Percentiles rank a stretch among this genome's conserved stretches.
Evolutionary conservation across 2,329 filamentous ascomycete genomes (phyloP).

Genomic region (Aspergillus niger): DNA sequence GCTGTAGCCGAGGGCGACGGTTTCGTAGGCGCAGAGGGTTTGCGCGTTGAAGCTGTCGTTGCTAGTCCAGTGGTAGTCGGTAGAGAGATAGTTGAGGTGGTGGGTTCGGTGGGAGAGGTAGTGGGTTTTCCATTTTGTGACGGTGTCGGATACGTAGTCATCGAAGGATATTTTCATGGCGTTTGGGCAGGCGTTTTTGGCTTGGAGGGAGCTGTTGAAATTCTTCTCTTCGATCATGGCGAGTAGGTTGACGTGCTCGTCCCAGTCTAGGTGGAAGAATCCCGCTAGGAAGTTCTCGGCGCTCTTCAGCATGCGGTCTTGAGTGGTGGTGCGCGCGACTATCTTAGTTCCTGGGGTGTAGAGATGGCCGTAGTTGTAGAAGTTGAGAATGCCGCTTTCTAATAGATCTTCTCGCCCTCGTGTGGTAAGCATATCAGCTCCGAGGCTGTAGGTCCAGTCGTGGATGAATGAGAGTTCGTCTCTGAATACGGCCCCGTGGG

Average conservation of each 20-base stretch:
- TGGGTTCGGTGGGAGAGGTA: constrained; percentile 67
- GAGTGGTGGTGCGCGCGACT: constrained; percentile 71
- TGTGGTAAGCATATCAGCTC: constrained; percentile 70
- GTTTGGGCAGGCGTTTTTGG: constrained; percentile 11
- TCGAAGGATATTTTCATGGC: background rate
- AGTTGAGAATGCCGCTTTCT: constrained; percentile 69
- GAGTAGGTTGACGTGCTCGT: constrained; percentile 70
- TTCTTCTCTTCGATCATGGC: constrained; percentile 68
- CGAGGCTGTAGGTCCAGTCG: constrained; percentile 60
- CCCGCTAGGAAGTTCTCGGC: constrained; percentile 78
- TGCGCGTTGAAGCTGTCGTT: constrained; percentile 68
- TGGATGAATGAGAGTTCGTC: constrained; percentile 5
- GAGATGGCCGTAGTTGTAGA: constrained; percentile 70
- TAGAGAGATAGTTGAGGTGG: constrained; percentile 59
- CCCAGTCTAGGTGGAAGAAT: constrained; percentile 76
- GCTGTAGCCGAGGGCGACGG: constrained; percentile 73
- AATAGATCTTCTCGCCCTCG: constrained; percentile 73
- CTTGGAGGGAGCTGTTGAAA: constrained; percentile 24
- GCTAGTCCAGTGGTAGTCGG: constrained; percentile 64
- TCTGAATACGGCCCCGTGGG: constrained; percentile 36
- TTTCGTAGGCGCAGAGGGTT: constrained; percentile 75
- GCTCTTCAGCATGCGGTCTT: constrained; percentile 75
- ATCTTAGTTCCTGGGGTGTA: constrained; percentile 74
- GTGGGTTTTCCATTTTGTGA: constrained; percentile 60
- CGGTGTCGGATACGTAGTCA: constrained; percentile 19